phyloP scores from a whole-genome alignment of 305 asterid species.

The Fraxinus baroniana region DNA sequence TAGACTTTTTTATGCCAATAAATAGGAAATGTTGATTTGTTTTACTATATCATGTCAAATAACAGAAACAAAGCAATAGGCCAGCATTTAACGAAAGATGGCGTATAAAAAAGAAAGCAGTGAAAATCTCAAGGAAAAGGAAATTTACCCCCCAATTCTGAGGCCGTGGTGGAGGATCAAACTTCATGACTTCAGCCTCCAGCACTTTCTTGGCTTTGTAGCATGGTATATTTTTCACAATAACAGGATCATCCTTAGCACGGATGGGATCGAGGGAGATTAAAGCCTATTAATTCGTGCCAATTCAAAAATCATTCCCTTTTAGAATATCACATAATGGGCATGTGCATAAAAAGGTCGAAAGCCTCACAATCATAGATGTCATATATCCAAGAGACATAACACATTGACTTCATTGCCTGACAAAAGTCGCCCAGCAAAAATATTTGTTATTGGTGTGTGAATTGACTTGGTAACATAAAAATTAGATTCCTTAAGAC shows the following conservation, averaged over 20 bases:
- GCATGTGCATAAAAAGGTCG: not conserved
- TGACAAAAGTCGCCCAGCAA: not conserved
- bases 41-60: not conserved
- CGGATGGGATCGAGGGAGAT: constrained; percentile 85
- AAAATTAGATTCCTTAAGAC: not conserved
- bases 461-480: not conserved
- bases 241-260: constrained; percentile 82
- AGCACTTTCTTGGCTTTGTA: constrained; percentile 75
- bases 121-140: constrained; percentile 14
- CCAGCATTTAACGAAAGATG: not conserved
- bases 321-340: not conserved
- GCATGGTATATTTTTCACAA: constrained; percentile 76
- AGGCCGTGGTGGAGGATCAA: constrained; percentile 87
- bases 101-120: constrained; percentile 7
- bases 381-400: not conserved
- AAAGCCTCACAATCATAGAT: not conserved
- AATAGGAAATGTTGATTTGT: not conserved
- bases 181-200: constrained; percentile 90
- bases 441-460: not conserved
- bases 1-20: not conserved
- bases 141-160: constrained; percentile 81
- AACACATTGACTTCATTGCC: not conserved
- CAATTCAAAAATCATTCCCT: not conserved
- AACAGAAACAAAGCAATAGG: not conserved
- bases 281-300: constrained; percentile 58